A percentile compares a stretch with the other conserved stretches of the same genome.
phyloP scores from a whole-genome alignment of 768 basidiomycete genomes.

The Auricularia auricula-judae region DNA sequence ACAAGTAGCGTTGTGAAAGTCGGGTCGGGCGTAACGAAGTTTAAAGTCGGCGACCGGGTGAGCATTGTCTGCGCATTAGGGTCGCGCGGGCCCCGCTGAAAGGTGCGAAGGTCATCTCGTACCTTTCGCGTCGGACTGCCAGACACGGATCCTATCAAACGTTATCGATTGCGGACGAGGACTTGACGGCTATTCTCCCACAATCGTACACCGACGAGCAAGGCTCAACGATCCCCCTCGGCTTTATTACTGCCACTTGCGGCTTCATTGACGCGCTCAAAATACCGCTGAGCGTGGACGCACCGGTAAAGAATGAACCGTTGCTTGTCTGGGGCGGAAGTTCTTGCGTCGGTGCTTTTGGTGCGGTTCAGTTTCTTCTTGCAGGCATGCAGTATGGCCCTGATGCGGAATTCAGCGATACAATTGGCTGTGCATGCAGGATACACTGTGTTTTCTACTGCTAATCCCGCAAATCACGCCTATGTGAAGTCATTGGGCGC shows the following conservation, averaged over 20 bases:
- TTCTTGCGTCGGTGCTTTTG: not conserved
- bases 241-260: conserved; percentile 3
- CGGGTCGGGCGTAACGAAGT: not conserved
- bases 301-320: not conserved
- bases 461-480: conserved; percentile 11
- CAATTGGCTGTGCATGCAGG: conserved; percentile 5
- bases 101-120: no score
- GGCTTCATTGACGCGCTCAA: not conserved
- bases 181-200: not conserved
- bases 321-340: not conserved
- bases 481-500: conserved; percentile 11
- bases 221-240: conserved; percentile 3
- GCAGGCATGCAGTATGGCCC: no score
- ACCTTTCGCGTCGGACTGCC: no score
- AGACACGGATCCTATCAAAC: no score
- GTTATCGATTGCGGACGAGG: no score
- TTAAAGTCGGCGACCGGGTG: no score
- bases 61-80: no score
- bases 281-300: not conserved
- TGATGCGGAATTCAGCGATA: not conserved
- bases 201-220: conserved; percentile 1
- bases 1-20: conserved; percentile 7
- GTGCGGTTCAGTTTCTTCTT: not conserved
- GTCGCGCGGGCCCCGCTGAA: no score
- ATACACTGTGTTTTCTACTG: conserved; percentile 12